Percentiles rank a stretch among this genome's conserved stretches.
phyloP scores from a whole-genome alignment of 306 rosid genomes.

The Cicer bijugum region DNA sequence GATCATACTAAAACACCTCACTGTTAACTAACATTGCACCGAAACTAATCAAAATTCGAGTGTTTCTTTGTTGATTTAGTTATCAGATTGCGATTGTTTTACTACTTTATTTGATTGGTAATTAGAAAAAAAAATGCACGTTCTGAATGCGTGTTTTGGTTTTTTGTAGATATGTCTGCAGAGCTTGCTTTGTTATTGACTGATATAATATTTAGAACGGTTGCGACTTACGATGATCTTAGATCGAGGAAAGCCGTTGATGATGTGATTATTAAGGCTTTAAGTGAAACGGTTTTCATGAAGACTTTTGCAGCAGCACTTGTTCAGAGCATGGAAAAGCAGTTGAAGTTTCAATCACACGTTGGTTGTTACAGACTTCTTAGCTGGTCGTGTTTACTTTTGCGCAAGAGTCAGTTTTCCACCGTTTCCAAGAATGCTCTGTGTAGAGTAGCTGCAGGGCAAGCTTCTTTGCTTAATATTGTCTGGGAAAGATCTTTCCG shows the following conservation, averaged over 20 bases:
- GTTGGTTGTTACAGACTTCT: constrained; percentile 81
- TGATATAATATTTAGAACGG: constrained; percentile 69
- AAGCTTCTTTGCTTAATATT: constrained; percentile 65
- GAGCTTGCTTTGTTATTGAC: constrained; percentile 65
- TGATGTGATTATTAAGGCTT: constrained; percentile 64
- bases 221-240: constrained; percentile 74
- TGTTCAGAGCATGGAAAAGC: constrained; percentile 90
- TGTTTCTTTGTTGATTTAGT: background rate
- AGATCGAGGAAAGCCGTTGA: constrained; percentile 88
- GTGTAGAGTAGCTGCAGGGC: constrained; percentile 74
- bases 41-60: background rate
- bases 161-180: constrained; percentile 64
- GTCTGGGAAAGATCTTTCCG: constrained; percentile 65
- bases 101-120: background rate
- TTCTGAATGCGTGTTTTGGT: constrained; percentile 41
- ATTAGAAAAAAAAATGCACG: background rate
- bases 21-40: background rate
- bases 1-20: constrained; percentile 6
- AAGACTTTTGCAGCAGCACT: constrained; percentile 86
- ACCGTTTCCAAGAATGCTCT: constrained; percentile 81
- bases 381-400: constrained; percentile 83
- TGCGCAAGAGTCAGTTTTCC: constrained; percentile 69
- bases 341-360: constrained; percentile 65
- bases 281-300: constrained; percentile 73
- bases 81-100: background rate